Evolutionary conservation across 768 basidiomycete species (phyloP).

Genomic region (Filobasidium wieringae): DNA sequence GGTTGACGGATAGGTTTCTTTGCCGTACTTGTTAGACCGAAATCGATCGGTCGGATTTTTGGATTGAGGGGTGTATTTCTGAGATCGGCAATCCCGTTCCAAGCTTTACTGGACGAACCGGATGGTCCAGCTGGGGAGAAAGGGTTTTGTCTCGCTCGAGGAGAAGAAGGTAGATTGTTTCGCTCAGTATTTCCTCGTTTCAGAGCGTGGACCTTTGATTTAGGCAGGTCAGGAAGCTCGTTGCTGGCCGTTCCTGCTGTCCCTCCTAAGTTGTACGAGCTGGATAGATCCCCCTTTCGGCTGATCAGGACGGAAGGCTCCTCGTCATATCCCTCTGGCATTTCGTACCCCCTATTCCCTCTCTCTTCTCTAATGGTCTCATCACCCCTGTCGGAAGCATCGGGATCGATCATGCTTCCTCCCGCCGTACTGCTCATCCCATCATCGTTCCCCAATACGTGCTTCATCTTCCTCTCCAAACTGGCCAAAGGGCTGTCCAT

Average conservation of each 20-base stretch:
- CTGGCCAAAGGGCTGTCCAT: slow-evolving; percentile 63
- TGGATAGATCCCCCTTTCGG: background rate
- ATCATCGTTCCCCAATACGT: slow-evolving; percentile 23
- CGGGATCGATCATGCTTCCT: no score
- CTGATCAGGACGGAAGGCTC: slow-evolving; percentile 11
- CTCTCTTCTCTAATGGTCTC: slow-evolving; percentile 23
- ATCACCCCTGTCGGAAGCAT: no score
- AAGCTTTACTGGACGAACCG: slow-evolving; percentile 46
- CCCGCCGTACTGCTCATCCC: background rate
- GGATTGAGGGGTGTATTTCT: slow-evolving; percentile 40
- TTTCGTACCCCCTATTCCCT: background rate
- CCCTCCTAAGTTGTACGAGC: background rate
- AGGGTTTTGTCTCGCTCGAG: slow-evolving; percentile 1
- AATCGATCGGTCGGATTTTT: slow-evolving; percentile 46
- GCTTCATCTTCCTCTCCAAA: slow-evolving; percentile 38
- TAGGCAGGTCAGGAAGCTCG: background rate
- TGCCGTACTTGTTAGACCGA: background rate
- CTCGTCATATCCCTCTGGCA: slow-evolving; percentile 8
- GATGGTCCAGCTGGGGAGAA: slow-evolving; percentile 45
- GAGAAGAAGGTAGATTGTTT: background rate
- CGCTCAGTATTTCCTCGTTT: background rate
- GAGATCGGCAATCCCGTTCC: slow-evolving; percentile 67
- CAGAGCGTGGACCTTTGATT: background rate
- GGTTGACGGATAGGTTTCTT: background rate
- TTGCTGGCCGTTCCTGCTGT: background rate